Conservation (phyloP, 2,329 filamentous ascomycete genomes). For the Fusarium nanum region DNA sequence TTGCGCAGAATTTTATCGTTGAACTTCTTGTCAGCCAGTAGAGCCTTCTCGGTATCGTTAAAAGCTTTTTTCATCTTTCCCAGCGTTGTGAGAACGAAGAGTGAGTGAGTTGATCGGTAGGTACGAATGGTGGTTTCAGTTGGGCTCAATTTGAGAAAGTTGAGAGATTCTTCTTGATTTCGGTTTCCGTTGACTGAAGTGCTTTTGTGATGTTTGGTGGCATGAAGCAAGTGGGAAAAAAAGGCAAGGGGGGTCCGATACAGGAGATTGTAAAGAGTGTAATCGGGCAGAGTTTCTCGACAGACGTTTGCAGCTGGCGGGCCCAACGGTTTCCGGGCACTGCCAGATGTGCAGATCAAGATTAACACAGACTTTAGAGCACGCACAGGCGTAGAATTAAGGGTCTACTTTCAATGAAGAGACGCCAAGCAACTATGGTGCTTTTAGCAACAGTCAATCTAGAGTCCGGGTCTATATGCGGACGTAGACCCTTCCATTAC, state of each 20-base stretch:
- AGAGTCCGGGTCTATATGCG: too few relatives aligned
- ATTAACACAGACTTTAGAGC: neutral
- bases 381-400: accelerated
- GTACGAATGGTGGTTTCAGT: neutral
- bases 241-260: neutral
- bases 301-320: neutral
- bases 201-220: neutral
- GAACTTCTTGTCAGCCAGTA: neutral
- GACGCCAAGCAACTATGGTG: too few relatives aligned
- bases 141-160: neutral
- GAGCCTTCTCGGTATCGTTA: accelerated
- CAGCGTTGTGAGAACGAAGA: too few relatives aligned
- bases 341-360: neutral
- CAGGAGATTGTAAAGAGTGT: neutral
- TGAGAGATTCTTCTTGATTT: neutral
- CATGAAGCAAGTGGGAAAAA: neutral
- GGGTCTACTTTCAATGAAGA: too few relatives aligned
- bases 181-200: neutral
- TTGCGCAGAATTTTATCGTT: accelerated
- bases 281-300: neutral
- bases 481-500: too few relatives aligned
- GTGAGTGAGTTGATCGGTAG: neutral
- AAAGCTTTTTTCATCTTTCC: neutral
- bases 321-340: neutral
- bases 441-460: too few relatives aligned